phyloP scores from a whole-genome alignment of 805 yeast genomes.

The Cyberlindnera bimundalis region DNA sequence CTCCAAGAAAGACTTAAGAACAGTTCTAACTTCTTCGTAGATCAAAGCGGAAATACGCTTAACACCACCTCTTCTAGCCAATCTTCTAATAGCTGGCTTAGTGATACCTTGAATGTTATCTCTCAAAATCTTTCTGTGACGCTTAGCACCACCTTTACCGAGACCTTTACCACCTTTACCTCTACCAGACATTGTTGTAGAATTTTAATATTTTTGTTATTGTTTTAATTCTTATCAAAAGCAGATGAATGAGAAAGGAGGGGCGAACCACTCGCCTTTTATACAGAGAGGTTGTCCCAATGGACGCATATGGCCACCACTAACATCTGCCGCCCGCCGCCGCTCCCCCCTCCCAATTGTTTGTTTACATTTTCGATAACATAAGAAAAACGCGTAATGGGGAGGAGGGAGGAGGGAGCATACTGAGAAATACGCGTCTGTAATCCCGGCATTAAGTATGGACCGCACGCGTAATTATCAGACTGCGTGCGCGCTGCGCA shows the following conservation, averaged over 20 bases:
- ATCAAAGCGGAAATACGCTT: conserved; percentile 99
- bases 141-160: conserved; percentile 99
- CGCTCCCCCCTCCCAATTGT: too few species aligned
- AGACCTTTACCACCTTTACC: conserved; percentile 99
- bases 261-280: too few species aligned
- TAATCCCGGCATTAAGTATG: too few species aligned
- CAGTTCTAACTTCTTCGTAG: conserved; percentile 98
- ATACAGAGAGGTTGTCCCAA: too few species aligned
- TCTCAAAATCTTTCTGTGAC: conserved; percentile 99
- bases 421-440: background rate
- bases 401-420: too few species aligned
- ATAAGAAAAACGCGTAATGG: too few species aligned
- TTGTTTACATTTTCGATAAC: background rate
- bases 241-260: too few species aligned
- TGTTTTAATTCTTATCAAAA: too few species aligned
- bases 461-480: too few species aligned
- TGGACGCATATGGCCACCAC: too few species aligned
- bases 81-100: conserved; percentile 99
- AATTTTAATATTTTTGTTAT: conserved; percentile 24
- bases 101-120: conserved; percentile 99
- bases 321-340: too few species aligned
- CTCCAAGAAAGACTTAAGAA: conserved; percentile 92
- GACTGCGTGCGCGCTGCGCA: too few species aligned
- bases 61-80: conserved; percentile 99
- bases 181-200: conserved; percentile 86